Percentiles rank a stretch among this genome's conserved stretches.
Evolutionary conservation across 225 moss, liverwort and hornwort species (phyloP).

Genomic region (Thuidium tamariscinum): DNA sequence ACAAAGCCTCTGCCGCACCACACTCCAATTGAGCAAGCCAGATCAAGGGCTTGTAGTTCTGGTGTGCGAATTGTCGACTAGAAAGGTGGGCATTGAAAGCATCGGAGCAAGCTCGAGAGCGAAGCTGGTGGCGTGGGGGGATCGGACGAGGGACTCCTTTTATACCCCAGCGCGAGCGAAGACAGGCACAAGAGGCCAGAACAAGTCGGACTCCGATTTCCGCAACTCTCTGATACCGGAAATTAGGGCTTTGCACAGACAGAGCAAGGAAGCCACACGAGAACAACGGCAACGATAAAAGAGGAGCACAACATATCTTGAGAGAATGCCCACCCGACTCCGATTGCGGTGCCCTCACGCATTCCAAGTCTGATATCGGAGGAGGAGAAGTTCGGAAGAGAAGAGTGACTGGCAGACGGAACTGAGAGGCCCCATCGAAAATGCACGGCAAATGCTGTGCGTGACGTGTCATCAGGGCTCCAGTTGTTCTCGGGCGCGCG

Average conservation of each 20-base stretch:
- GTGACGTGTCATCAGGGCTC: neutral
- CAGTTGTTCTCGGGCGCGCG: neutral
- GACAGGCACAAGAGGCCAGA: neutral
- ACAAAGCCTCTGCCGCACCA: neutral
- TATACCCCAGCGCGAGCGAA: too few relatives aligned
- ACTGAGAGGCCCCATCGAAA: neutral
- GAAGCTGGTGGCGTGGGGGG: neutral
- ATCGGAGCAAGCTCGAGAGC: too few relatives aligned
- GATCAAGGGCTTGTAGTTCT: neutral
- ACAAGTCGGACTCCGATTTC: neutral
- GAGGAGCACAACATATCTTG: too few relatives aligned
- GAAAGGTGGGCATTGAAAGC: neutral
- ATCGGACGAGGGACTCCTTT: neutral
- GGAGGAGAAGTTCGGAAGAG: too few relatives aligned
- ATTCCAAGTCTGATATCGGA: neutral
- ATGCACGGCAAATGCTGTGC: neutral
- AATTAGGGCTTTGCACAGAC: neutral
- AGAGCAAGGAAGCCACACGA: neutral
- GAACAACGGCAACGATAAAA: neutral
- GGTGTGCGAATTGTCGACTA: neutral
- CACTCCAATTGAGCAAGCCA: neutral
- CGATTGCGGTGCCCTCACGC: too few relatives aligned
- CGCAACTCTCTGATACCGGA: neutral
- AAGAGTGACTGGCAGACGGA: too few relatives aligned
- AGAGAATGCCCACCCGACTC: neutral